A percentile compares a stretch with the other conserved stretches of the same genome.
phyloP scores from a whole-genome alignment of 768 basidiomycete species.

The Serendipita vermifera region DNA sequence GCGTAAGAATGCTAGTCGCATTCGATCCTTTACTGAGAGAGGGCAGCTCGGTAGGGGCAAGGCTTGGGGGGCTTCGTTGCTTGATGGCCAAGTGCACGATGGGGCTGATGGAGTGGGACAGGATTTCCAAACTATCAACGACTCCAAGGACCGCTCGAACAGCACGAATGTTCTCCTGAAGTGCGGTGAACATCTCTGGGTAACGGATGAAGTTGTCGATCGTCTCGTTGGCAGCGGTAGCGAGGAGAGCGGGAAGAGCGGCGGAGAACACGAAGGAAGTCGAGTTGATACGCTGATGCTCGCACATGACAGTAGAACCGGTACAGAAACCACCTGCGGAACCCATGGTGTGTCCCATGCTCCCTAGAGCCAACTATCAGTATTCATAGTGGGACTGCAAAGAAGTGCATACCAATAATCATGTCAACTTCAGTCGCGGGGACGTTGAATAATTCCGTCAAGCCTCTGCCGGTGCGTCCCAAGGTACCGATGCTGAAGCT shows the following conservation, averaged over 20 bases:
- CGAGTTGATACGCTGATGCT: constrained; percentile 96
- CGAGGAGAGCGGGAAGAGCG: constrained; percentile 78
- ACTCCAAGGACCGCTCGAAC: constrained; percentile 74
- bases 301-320: constrained; percentile 65
- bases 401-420: constrained; percentile 40
- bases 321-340: constrained; percentile 92
- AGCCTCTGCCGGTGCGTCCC: constrained; percentile 83
- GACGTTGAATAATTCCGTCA: constrained; percentile 93
- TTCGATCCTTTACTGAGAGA: constrained; percentile 11
- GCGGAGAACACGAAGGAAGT: constrained; percentile 95
- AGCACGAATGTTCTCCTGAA: constrained; percentile 69
- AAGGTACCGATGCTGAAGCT: constrained; percentile 86
- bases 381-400: too few species aligned
- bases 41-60: background rate
- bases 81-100: constrained; percentile 74
- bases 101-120: constrained; percentile 75
- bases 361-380: too few species aligned
- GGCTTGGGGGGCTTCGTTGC: constrained; percentile 13
- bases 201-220: constrained; percentile 65
- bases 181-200: constrained; percentile 57
- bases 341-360: constrained; percentile 69
- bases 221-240: constrained; percentile 76
- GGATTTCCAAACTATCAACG: constrained; percentile 67
- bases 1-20: constrained; percentile 19
- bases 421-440: constrained; percentile 87